Conservation (phyloP, 345 rosid species). For the Eucalyptus microcorys region DNA sequence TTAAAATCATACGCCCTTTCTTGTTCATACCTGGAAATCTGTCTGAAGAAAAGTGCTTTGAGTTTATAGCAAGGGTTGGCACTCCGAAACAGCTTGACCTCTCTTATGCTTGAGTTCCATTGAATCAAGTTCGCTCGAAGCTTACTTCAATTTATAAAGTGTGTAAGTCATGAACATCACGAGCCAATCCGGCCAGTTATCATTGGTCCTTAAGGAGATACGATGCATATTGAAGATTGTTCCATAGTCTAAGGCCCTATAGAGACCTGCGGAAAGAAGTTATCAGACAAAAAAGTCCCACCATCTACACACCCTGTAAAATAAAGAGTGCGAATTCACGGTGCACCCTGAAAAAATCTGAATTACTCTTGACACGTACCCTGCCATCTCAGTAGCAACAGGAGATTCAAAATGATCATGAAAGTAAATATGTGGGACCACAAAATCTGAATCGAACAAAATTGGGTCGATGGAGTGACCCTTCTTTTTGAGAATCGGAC, state of each 20-base stretch:
- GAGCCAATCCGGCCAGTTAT: neutral
- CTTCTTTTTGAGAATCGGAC: neutral
- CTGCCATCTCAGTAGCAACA: neutral
- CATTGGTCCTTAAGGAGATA: neutral
- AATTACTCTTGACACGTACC: neutral
- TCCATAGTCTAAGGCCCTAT: neutral
- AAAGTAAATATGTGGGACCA: neutral
- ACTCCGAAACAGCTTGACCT: neutral
- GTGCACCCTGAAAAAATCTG: neutral
- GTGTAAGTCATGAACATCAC: neutral
- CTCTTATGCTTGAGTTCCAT: neutral
- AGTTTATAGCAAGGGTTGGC: neutral
- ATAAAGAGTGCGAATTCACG: neutral
- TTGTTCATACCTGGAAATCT: neutral
- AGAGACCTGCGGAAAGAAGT: neutral
- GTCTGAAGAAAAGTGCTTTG: neutral
- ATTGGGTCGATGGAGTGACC: neutral
- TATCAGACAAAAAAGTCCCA: neutral
- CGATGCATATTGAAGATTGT: neutral
- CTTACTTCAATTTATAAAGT: neutral
- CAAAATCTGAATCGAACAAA: neutral
- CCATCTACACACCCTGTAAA: neutral
- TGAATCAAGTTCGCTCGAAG: neutral
- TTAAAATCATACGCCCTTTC: neutral
- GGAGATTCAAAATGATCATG: neutral